Conservation (phyloP, 148 eudicot species). For the Chenopodium quinoa region DNA sequence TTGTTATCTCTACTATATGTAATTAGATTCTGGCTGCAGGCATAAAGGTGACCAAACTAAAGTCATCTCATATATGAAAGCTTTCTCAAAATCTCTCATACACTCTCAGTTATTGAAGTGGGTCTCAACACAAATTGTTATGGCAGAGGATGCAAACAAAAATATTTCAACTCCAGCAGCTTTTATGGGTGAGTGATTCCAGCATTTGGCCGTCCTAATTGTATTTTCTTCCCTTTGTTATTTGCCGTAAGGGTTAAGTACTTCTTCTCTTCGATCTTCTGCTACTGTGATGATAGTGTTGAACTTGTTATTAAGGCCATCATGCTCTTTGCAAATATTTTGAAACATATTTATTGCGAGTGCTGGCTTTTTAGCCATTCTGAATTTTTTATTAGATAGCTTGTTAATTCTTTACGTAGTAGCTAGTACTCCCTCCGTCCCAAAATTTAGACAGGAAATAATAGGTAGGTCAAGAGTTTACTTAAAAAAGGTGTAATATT, state of each 20-base stretch:
- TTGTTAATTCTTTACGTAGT: no score
- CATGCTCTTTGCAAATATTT: background rate
- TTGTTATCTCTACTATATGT: slow-evolving; percentile 7
- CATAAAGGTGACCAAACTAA: slow-evolving; percentile 36
- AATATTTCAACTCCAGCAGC: slow-evolving; percentile 53
- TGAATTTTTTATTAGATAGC: background rate
- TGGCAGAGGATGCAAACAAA: slow-evolving; percentile 30
- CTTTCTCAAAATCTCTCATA: slow-evolving; percentile 59
- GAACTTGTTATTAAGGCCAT: background rate
- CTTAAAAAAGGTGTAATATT: no score
- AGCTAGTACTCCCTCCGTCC: no score
- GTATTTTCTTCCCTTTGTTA: background rate
- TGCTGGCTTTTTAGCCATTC: no score
- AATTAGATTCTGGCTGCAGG: slow-evolving; percentile 41
- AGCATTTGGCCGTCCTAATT: background rate
- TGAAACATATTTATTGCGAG: no score
- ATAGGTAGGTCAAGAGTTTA: no score
- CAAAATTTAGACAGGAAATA: no score
- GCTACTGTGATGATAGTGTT: background rate
- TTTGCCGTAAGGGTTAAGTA: background rate
- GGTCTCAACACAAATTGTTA: slow-evolving; percentile 39
- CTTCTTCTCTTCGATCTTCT: background rate
- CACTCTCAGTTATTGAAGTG: slow-evolving; percentile 48
- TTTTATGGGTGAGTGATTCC: slow-evolving; percentile 57
- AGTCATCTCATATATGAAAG: slow-evolving; percentile 44